A percentile compares a stretch with the other conserved stretches of the same genome.
Conservation (phyloP, 164 flowering plant genomes). For the Stephania yunnanensis region DNA sequence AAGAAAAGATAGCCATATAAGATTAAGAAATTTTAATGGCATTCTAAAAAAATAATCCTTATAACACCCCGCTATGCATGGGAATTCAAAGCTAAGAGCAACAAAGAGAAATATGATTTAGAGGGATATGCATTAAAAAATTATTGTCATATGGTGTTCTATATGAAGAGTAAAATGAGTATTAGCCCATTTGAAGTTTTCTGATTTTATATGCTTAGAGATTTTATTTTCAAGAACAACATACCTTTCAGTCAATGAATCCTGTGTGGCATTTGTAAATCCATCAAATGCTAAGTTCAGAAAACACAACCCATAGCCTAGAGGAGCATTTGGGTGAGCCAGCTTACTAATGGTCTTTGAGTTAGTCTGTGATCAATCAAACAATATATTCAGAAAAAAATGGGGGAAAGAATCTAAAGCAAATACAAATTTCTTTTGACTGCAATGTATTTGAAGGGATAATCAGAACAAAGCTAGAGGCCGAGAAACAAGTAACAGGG, state of each 20-base stretch:
- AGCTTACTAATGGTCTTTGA: conserved; percentile 91
- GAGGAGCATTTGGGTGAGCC: conserved; percentile 94
- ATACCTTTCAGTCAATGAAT: conserved; percentile 82
- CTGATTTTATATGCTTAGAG: too few species aligned
- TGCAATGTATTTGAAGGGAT: neutral
- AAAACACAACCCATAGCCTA: conserved; percentile 92
- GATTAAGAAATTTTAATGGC: neutral
- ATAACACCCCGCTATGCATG: too few species aligned
- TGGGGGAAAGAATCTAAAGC: neutral
- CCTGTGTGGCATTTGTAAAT: conserved; percentile 96
- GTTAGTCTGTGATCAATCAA: conserved; percentile 61
- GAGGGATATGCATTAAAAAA: too few species aligned
- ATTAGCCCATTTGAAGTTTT: too few species aligned
- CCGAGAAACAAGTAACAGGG: neutral
- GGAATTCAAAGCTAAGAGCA: too few species aligned
- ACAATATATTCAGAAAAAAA: neutral
- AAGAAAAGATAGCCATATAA: neutral
- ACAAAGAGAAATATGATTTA: too few species aligned
- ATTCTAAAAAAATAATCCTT: neutral
- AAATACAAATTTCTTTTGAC: neutral
- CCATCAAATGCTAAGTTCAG: conserved; percentile 94
- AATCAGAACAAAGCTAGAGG: neutral
- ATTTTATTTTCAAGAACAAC: neutral
- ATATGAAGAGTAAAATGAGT: too few species aligned
- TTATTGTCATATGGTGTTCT: too few species aligned